Conservation (phyloP, 495 filamentous ascomycete genomes). For the Clavariopsis aquatica region DNA sequence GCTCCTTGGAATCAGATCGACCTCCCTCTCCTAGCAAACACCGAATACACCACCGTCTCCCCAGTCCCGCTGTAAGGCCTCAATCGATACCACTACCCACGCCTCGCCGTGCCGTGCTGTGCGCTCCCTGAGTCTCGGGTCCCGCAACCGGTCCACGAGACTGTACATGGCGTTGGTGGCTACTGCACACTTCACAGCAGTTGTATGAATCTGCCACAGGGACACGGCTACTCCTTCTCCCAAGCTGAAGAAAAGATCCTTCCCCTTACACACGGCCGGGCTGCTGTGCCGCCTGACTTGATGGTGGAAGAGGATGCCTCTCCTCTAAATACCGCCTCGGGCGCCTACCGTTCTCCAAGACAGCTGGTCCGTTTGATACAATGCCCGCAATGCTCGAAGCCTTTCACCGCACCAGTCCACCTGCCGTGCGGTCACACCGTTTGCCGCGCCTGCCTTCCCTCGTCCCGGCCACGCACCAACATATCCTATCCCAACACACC, state of each 20-base stretch:
- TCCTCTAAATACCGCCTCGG: conserved; percentile 37
- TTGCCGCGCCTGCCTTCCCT: conserved; percentile 74
- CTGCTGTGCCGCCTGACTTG: conserved; percentile 18
- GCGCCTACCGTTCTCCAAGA: conserved; percentile 54
- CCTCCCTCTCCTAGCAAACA: too few species aligned
- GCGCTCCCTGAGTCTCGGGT: background rate
- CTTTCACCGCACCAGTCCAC: conserved; percentile 67
- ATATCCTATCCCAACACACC: conserved; percentile 72
- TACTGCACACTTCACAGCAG: background rate
- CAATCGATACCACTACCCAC: background rate
- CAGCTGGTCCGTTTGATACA: conserved; percentile 70
- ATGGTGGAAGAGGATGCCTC: conserved; percentile 28
- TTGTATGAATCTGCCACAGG: conserved; percentile 22
- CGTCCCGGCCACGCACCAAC: conserved; percentile 58
- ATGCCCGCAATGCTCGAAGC: conserved; percentile 71
- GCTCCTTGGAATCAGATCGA: too few species aligned
- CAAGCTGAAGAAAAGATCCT: conserved; percentile 22
- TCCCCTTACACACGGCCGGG: conserved; percentile 24
- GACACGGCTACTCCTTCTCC: conserved; percentile 8
- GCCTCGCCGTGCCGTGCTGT: too few species aligned
- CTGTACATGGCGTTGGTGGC: background rate
- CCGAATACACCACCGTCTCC: too few species aligned
- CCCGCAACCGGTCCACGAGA: background rate
- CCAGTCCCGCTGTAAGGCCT: background rate
- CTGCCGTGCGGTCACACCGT: conserved; percentile 81